A percentile compares a stretch with the other conserved stretches of the same genome.
phyloP scores from a whole-genome alignment of 202 grass and related monocot species.

The Digitaria exilis region DNA sequence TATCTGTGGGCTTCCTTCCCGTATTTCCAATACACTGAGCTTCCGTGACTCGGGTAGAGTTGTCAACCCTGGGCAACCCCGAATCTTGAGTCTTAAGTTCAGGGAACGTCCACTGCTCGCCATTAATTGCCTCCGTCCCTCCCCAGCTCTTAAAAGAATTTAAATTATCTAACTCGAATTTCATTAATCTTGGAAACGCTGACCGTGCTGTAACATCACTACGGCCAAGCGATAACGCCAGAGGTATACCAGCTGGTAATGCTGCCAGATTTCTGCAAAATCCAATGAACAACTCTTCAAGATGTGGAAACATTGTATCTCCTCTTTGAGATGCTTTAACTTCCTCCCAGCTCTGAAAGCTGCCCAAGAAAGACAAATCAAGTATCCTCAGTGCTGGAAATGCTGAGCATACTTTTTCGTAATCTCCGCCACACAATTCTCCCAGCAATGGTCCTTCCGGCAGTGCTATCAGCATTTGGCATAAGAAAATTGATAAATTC shows the following conservation, averaged over 20 bases:
- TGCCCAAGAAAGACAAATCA: no score
- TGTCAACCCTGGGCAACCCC: background rate
- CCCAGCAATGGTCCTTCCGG: background rate
- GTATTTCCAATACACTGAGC: background rate
- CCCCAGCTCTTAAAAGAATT: background rate
- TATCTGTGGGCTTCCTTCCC: no score
- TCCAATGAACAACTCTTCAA: background rate
- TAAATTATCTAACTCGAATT: accelerated
- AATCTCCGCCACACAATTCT: no score
- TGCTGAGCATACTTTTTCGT: no score
- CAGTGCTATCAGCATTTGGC: background rate
- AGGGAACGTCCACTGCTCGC: background rate
- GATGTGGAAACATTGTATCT: background rate
- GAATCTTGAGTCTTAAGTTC: accelerated
- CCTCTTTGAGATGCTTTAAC: no score
- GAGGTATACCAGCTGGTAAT: background rate
- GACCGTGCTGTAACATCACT: background rate
- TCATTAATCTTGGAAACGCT: background rate
- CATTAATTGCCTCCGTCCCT: background rate
- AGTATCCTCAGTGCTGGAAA: no score
- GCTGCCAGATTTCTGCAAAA: background rate
- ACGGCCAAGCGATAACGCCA: background rate
- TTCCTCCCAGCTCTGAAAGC: no score
- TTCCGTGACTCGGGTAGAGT: background rate
- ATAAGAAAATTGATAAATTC: background rate